Evolutionary conservation across 1,139 yeast species (phyloP).

Genomic region (Nakaseomyces delphensis): DNA sequence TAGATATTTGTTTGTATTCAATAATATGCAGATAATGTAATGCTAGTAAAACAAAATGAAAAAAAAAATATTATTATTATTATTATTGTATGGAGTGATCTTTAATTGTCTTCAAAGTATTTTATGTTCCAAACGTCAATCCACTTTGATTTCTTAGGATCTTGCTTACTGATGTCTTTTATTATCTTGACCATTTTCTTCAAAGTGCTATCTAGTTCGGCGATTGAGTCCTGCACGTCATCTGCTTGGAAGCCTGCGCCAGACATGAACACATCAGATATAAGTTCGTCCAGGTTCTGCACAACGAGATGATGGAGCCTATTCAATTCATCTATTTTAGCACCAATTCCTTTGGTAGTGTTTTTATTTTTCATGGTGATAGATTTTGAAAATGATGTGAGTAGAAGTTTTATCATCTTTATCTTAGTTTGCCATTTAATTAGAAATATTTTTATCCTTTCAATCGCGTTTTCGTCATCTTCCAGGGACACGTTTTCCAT

Average conservation of each 20-base stretch:
- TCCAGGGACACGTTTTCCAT: conserved; percentile 24
- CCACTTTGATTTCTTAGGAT: conserved; percentile 27
- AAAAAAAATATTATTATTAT: too few relatives aligned
- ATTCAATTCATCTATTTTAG: conserved; percentile 26
- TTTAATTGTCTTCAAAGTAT: conserved; percentile 15
- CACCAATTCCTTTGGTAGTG: conserved; percentile 19
- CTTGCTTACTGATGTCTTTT: conserved; percentile 20
- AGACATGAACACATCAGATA: conserved; percentile 31
- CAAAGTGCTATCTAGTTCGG: conserved; percentile 12
- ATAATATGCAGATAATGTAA: background rate
- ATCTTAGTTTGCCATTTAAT: conserved; percentile 45
- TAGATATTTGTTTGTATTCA: too few relatives aligned
- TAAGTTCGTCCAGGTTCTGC: conserved; percentile 31
- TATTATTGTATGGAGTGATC: too few relatives aligned
- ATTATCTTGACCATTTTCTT: conserved; percentile 16
- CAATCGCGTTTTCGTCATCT: conserved; percentile 28
- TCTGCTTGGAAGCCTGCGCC: conserved; percentile 17
- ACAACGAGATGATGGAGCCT: conserved; percentile 27
- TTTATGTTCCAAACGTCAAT: conserved; percentile 29
- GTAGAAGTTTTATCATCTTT: conserved; percentile 45
- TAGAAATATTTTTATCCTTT: conserved; percentile 37
- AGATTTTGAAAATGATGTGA: conserved; percentile 49
- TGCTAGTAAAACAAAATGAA: conserved; percentile 5
- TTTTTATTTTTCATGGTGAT: conserved; percentile 34
- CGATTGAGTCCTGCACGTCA: conserved; percentile 16